These are phyloP conservation scores for Emericellopsis cladophorae DNA, from an alignment of 2,329 filamentous ascomycete species.

Conservation along the genomic window DNA sequence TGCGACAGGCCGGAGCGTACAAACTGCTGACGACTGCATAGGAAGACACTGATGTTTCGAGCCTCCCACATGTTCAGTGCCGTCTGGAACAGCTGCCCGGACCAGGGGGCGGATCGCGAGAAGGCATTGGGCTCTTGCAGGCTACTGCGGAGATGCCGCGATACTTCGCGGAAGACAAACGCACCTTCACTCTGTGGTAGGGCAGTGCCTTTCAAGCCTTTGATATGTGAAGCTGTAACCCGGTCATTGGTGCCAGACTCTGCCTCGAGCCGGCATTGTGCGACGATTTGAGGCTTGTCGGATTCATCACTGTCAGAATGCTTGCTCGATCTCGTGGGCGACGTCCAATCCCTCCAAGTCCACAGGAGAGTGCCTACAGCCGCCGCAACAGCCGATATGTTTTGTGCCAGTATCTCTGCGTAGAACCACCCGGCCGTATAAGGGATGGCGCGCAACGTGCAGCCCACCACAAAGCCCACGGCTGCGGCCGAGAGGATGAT, in stretches of 20 bases:
- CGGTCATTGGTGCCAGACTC: neutral
- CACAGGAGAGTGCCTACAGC: constrained; percentile 17
- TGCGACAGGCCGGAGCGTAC: constrained; percentile 10
- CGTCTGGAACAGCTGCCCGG: constrained; percentile 8
- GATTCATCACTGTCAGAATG: neutral
- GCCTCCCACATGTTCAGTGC: constrained; percentile 11
- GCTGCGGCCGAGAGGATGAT: constrained; percentile 17
- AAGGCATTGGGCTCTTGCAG: constrained; percentile 7
- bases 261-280: constrained; percentile 5
- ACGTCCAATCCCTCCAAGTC: constrained; percentile 13
- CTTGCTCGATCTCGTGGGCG: neutral
- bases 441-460: constrained; percentile 16
- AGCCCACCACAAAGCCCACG: constrained; percentile 17
- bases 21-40: constrained; percentile 13
- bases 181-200: constrained; percentile 5
- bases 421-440: constrained; percentile 12
- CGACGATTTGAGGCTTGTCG: neutral
- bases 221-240: neutral
- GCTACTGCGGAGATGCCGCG: constrained; percentile 9
- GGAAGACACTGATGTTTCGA: constrained; percentile 8
- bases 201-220: constrained; percentile 2
- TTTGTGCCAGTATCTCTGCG: constrained; percentile 18
- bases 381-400: constrained; percentile 15
- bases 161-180: constrained; percentile 7
- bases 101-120: constrained; percentile 7